These are phyloP conservation scores for Populus davidiana DNA, from an alignment of 345 rosid species.

Conservation along the genomic window DNA sequence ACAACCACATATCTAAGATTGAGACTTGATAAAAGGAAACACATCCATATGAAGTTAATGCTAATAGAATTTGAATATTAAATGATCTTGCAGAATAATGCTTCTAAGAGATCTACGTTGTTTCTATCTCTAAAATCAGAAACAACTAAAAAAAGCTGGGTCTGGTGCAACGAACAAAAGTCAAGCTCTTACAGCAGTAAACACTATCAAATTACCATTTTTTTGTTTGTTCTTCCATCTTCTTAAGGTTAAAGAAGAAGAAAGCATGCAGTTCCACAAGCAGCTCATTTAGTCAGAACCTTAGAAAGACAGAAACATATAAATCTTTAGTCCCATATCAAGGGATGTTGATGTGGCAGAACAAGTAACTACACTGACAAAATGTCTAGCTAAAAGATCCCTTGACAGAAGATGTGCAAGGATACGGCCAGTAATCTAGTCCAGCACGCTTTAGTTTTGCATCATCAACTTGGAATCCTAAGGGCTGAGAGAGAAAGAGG, in stretches of 20 bases:
- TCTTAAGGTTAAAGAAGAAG: background rate
- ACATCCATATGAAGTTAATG: background rate
- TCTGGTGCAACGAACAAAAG: background rate
- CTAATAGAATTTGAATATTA: background rate
- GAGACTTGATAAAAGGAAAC: slow-evolving; percentile 31
- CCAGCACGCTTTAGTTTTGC: slow-evolving; percentile 91
- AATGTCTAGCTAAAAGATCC: background rate
- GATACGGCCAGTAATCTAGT: slow-evolving; percentile 99
- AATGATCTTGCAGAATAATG: background rate
- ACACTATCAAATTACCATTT: background rate
- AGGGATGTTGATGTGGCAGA: background rate
- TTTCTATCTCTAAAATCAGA: background rate
- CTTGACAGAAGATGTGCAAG: slow-evolving; percentile 23
- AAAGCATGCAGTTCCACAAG: background rate
- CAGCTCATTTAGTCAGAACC: background rate
- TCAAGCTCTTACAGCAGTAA: background rate
- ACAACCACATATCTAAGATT: slow-evolving; percentile 65
- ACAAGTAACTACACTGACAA: background rate
- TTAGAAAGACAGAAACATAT: background rate
- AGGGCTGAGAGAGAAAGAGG: slow-evolving; percentile 54
- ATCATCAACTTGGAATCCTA: slow-evolving; percentile 87
- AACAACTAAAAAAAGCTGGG: background rate
- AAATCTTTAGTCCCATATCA: background rate
- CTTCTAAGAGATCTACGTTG: background rate
- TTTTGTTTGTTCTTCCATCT: background rate